Base-by-base conservation (phyloP, 73 alveolate species). In the Paramecium caudatum region DNA sequence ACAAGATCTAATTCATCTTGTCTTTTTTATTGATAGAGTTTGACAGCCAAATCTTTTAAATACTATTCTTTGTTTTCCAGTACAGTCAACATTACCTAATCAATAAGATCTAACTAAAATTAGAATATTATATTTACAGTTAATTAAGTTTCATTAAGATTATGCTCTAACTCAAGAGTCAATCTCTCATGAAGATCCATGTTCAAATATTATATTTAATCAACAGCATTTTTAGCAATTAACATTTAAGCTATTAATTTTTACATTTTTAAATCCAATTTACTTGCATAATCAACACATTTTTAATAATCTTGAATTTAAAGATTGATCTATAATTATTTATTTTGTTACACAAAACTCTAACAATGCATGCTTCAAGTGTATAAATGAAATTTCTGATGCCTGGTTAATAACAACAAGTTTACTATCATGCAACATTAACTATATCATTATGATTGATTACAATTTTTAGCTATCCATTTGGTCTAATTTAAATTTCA, bases 21-120 rank as follows among this genome's bases (percentile, higher is more conserved):
- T 3, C 83, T 3, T n/a, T 65, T 30, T 33, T 33, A 15, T 65
- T 30, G 17, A 65, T 46, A 65, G 10, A 65, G 3, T 65, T 65
- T 65, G 4, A 65, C 17, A 9, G 50, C 47, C 34, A 65, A 65
- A 33, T 65, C 49, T 33, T 33, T 65, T 25, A 65, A 25, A 33
- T 30, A 65, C 16, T 65, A 17, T 65, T 65, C 83, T 65, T 65
- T 65, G 17, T 65, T 33, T 30, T 65, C 80, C 8, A 10, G 15
- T 65, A 65, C 83, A 25, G 83, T 65, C 17, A 36, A 33, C 83
- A 65, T 65, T n/a, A 65, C 83, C n/a, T 65, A 13, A 65, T 65
- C 83, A 32, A 65, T 33, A 32, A 65, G 34, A 65, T 65, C 83
- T 33, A 65, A 55, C 80, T 55, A 55, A 55, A 55, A 27, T 27